phyloP scores from a whole-genome alignment of 768 basidiomycete species.

The Neoboletus brunneissimus region DNA sequence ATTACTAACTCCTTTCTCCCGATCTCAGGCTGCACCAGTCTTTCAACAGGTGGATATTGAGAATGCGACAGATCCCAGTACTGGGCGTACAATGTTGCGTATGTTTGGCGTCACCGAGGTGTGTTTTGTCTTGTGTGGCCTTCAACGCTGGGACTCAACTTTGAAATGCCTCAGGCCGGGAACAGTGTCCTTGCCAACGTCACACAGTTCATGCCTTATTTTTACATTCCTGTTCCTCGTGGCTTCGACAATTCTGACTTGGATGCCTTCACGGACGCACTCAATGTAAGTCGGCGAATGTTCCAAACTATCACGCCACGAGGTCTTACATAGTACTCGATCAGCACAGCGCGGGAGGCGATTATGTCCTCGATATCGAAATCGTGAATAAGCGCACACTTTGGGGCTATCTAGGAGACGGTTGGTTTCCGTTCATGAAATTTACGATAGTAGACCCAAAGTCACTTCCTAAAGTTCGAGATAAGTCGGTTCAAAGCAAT shows the following conservation, averaged over 20 bases:
- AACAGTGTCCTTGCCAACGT: constrained; percentile 88
- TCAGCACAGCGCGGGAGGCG: constrained; percentile 29
- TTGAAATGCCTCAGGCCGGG: constrained; percentile 51
- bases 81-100: constrained; percentile 48
- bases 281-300: constrained; percentile 61
- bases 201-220: constrained; percentile 85
- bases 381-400: constrained; percentile 67
- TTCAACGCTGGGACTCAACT: constrained; percentile 2
- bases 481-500: constrained; percentile 51
- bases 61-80: constrained; percentile 46
- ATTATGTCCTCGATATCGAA: constrained; percentile 51
- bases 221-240: constrained; percentile 84
- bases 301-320: background rate
- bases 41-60: constrained; percentile 98
- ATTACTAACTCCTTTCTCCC: background rate
- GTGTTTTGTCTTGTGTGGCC: constrained; percentile 6
- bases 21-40: constrained; percentile 41
- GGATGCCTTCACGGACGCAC: constrained; percentile 55
- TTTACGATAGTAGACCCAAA: constrained; percentile 72
- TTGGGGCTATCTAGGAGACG: constrained; percentile 88
- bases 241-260: constrained; percentile 75
- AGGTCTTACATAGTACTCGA: background rate
- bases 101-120: constrained; percentile 94
- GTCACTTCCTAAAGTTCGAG: constrained; percentile 84
- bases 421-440: constrained; percentile 78